A percentile compares a stretch with the other conserved stretches of the same genome.
Conservation (phyloP, 1,139 yeast species). For the Hansenula sp. region DNA sequence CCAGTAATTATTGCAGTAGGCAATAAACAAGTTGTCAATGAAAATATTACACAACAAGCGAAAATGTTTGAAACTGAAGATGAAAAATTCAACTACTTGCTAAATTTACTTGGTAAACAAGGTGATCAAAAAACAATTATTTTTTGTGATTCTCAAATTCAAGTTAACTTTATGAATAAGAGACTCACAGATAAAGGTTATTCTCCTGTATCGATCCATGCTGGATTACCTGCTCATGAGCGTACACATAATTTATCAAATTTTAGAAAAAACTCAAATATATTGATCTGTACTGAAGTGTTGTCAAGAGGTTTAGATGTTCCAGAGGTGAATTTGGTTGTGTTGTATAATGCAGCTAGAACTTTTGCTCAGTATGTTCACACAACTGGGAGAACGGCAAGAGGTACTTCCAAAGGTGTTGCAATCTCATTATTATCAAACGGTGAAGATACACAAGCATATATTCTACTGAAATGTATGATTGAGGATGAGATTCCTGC, state of each 20-base stretch:
- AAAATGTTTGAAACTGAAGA: constrained; percentile 49
- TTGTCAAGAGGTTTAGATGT: constrained; percentile 96
- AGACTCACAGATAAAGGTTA: constrained; percentile 55
- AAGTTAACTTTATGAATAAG: constrained; percentile 67
- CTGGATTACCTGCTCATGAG: constrained; percentile 88
- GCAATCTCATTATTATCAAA: constrained; percentile 72
- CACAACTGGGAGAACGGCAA: constrained; percentile 93
- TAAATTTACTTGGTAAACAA: constrained; percentile 45
- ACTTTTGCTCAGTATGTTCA: constrained; percentile 97
- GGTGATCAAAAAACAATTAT: constrained; percentile 59
- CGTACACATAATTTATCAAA: constrained; percentile 71
- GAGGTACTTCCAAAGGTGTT: constrained; percentile 69
- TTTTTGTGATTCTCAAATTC: constrained; percentile 83
- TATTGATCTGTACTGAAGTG: constrained; percentile 85
- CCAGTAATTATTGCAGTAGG: constrained; percentile 84
- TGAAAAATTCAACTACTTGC: constrained; percentile 50
- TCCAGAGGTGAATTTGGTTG: constrained; percentile 70
- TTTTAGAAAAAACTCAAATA: constrained; percentile 60
- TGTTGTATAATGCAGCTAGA: constrained; percentile 85
- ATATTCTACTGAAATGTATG: constrained; percentile 63
- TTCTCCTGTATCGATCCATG: constrained; percentile 71
- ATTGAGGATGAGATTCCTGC: constrained; percentile 49
- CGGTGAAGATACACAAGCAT: constrained; percentile 68
- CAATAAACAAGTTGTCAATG: constrained; percentile 77
- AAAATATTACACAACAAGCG: constrained; percentile 71